A percentile compares a stretch with the other conserved stretches of the same genome.
Conservation (phyloP, 257 asterid genomes). For the Penstemon newberryi region DNA sequence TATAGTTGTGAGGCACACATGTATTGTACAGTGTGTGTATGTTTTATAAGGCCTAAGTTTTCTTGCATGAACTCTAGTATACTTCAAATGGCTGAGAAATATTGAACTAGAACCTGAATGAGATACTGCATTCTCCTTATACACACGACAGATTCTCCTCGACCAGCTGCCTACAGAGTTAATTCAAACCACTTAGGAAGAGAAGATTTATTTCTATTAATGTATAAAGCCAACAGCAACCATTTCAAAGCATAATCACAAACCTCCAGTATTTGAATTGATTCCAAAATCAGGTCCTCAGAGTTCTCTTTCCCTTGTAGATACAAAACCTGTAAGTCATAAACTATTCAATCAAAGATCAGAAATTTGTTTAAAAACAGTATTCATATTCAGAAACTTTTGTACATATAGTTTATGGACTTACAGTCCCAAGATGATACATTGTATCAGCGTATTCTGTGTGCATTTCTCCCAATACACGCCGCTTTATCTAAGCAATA, state of each 20-base stretch:
- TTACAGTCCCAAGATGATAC: slow-evolving; percentile 91
- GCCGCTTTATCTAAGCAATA: slow-evolving; percentile 69
- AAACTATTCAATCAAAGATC: slow-evolving; percentile 4
- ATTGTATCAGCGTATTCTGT: slow-evolving; percentile 89
- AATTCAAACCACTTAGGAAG: slow-evolving; percentile 27
- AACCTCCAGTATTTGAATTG: slow-evolving; percentile 84
- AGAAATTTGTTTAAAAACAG: background rate
- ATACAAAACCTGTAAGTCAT: slow-evolving; percentile 58
- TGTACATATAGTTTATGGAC: slow-evolving; percentile 28
- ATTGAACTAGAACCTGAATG: slow-evolving; percentile 60
- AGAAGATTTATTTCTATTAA: slow-evolving; percentile 15
- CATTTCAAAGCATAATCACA: slow-evolving; percentile 24
- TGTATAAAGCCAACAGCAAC: slow-evolving; percentile 24
- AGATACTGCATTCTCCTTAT: slow-evolving; percentile 77
- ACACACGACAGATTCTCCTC: slow-evolving; percentile 61
- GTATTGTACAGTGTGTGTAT: background rate
- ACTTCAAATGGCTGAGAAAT: slow-evolving; percentile 20
- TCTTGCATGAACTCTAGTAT: slow-evolving; percentile 22
- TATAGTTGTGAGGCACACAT: slow-evolving; percentile 4
- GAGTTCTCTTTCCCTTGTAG: slow-evolving; percentile 74
- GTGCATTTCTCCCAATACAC: slow-evolving; percentile 78
- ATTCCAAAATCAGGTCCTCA: slow-evolving; percentile 64
- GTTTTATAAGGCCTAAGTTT: background rate
- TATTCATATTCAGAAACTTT: slow-evolving; percentile 3
- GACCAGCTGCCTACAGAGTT: slow-evolving; percentile 68